Evolutionary conservation across 768 basidiomycete genomes (phyloP), one percentile per base, ranked within the genome.

Genomic region (Macrolepiota dolichaula): DNA sequence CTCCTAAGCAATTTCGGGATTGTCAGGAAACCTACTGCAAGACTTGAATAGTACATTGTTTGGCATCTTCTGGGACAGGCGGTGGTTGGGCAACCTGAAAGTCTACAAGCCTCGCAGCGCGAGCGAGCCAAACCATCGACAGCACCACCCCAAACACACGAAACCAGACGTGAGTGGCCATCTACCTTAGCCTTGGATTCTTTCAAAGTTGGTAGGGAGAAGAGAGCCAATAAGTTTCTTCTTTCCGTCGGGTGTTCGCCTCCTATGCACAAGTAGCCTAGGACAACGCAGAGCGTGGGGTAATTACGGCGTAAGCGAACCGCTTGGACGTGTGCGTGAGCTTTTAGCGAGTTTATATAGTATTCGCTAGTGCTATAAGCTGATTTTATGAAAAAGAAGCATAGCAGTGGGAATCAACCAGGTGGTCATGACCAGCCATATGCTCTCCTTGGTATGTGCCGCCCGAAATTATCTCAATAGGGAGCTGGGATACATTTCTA

Each of bases 51-150:
- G 87, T 89, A 67, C 91, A 91, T 66, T 84, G 77, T 65, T 84
- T 81, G 15, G 77, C 79, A 66, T 82, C 73, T 50, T 72, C 70
- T 11, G 91, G 88, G n/a, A 91, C 76, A 2, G 85, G 81, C 12
- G 87, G 87, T 3, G 91, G 89, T 64, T 91, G 85, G 10, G 85
- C 77, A 57, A 92, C 88, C 69, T 91, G 89, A 68, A 92, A 92
- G 69, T 76, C 76, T 62, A 76, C 75, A 3, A 91, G 71, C 74
- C 85, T 77, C 74, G 78, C 66, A 74, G 82, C 70, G 65, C 74
- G 66, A 44, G 55, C 51, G 61, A 65, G 50, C 61, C 63, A 52
- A 49, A 57, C 52, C 68, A 32, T 61, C 64, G 52, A 37, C 47
- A 63, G 38, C 38, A 58, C 6, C 13, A 66, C 59, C 17, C 57